Base-by-base conservation (phyloP, 139 green algal genomes). In the Chlamydomonas incerta region DNA sequence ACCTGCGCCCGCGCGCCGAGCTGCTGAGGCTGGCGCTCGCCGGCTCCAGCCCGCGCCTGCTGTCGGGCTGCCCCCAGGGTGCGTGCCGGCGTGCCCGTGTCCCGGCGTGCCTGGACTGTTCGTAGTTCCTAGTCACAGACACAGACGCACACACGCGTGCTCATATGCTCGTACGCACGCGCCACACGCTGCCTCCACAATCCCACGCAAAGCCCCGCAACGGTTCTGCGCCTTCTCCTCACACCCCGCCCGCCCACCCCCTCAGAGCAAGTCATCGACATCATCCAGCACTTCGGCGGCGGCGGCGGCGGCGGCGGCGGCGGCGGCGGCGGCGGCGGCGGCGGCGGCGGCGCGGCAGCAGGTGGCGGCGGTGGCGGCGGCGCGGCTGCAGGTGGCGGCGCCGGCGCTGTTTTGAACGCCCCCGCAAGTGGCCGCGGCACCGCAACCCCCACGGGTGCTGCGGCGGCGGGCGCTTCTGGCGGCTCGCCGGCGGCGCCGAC, bases 241-340 rank as follows among this genome's bases (percentile, higher is more conserved):
- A n/a, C n/a, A n/a, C n/a, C n/a, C n/a, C n/a, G n/a, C 41, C 55
- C 55, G 55, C 65, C 65, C 6, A 21, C n/a, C 13, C 8, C 62
- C 37, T 21, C 77, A 83, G 77, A 31, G 14, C 77, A 70, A 5
- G 63, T 29, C 63, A 66, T 83, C 41, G 33, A 34, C n/a, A 50
- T 83, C 14, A 15, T 83, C 4, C 28, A 46, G 29, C 18, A 60
- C 41, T 46, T 83, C 18, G 60, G 58, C 26, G 73, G 33, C 26
- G 74, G 57, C 47, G 57, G 33, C 47, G 35, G 34, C 13, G 74
- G 5, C 55, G 20, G 57, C 10, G 13, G 74, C 21, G 57, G 31
- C 0, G 29, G 29, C 17, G 26, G n/a, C 72, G 35, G 50, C 52
- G 17, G 18, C 72, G 50, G 72, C 28, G 34, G 31, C 74, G 33